Conservation (phyloP, 1,284 basidiomycete species). For the Cutaneotrichosporon dermatis region DNA sequence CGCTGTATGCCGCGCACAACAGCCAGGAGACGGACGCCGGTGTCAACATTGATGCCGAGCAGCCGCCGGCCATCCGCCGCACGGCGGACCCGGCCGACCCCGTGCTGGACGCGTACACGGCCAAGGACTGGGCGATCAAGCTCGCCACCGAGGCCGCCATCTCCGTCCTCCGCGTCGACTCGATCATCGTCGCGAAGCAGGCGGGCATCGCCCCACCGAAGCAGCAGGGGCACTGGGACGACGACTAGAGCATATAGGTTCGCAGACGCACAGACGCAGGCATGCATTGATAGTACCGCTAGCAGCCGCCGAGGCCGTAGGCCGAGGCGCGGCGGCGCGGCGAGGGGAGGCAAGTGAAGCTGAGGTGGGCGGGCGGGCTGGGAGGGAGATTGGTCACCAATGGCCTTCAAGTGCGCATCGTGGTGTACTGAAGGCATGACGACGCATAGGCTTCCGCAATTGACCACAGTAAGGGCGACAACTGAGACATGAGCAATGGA, state of each 20-base stretch:
- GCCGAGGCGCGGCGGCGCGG: too few relatives aligned
- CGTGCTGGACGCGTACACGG: constrained; percentile 44
- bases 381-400: too few relatives aligned
- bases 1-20: constrained; percentile 84
- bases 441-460: too few relatives aligned
- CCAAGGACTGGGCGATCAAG: constrained; percentile 51
- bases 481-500: too few relatives aligned
- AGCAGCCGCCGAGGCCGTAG: background rate
- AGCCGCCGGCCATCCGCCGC: constrained; percentile 28
- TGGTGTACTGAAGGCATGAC: too few relatives aligned
- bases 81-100: constrained; percentile 15
- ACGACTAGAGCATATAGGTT: constrained; percentile 37
- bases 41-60: constrained; percentile 77
- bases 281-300: constrained; percentile 9
- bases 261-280: background rate
- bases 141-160: constrained; percentile 81
- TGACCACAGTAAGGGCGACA: too few relatives aligned
- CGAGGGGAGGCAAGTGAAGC: too few relatives aligned
- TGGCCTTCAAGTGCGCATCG: too few relatives aligned
- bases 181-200: constrained; percentile 95
- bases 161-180: constrained; percentile 90
- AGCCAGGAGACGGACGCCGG: constrained; percentile 57
- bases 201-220: constrained; percentile 59
- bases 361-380: too few relatives aligned
- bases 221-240: constrained; percentile 51